Base-by-base conservation (phyloP, 192 early-diverging fungal genomes). In the Obelidium mucronatum region DNA sequence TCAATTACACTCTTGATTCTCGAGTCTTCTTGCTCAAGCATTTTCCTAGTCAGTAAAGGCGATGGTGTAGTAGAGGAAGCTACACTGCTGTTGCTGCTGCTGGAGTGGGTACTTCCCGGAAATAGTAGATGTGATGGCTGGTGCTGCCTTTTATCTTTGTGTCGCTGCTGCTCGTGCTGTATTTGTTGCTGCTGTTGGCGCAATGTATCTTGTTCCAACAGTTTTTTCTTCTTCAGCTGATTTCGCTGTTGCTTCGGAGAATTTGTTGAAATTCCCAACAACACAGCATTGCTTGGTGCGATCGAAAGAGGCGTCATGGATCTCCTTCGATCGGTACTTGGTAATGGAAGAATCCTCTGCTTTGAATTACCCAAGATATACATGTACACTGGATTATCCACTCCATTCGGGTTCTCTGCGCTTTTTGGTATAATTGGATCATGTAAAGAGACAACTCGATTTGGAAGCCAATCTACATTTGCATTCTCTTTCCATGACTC, bases 311-410 rank as follows among this genome's bases (percentile, higher is more conserved):
- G 54, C 3, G 70, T 37, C 40, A 33, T 56, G 28, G 6, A 60
- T 17, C 70, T 19, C 11, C 52, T 5, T 8, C 54, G 28, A 22
- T 56, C 26, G 54, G 24, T 73, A 33, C 52, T 37, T 17, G 70
- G 70, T 19, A 73, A 42, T 2, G 70, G 70, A 22, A 73, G 11
- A 5, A 33, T 17, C 24, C 74, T 58, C 35, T 40, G 48, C 2
- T 54, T 64, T 67, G 77, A 56, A 64, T 79, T 64, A 35, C 83
- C 83, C 40, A 81, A 80, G 24, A 79, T 75, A 64, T 80, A 80
- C 75, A 78, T 81, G 69, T 83, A 78, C 13, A 83, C 77, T 0
- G 81, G 81, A 64, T 85, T 81, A 3, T 61, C 72, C 11, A 85
- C 24, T 58, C 70, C 70, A 3, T 17, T 59, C 28, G 56, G 30